Conservation (phyloP, 2,329 filamentous ascomycete genomes). For the Microsporum ferrugineum region DNA sequence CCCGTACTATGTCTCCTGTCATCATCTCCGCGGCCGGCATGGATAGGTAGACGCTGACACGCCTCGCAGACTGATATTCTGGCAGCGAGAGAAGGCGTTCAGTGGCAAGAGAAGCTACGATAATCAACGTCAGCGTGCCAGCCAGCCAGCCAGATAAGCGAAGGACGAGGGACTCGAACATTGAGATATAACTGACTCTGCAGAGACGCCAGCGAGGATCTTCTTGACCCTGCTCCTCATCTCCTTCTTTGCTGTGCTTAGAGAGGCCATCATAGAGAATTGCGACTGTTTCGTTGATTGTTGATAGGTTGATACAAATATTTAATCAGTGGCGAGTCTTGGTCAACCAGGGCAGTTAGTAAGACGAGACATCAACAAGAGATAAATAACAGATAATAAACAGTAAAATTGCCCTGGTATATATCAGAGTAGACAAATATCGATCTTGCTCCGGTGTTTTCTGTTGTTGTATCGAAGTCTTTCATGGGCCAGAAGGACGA, state of each 20-base stretch:
- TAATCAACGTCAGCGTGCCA: slow-evolving; percentile 16
- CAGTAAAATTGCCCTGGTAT: background rate
- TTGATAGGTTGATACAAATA: background rate
- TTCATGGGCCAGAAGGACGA: background rate
- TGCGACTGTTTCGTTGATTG: background rate
- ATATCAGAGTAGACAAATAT: no score
- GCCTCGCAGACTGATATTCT: slow-evolving; percentile 62
- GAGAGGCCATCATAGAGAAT: slow-evolving; percentile 30
- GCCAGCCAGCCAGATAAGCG: background rate
- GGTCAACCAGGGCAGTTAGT: background rate
- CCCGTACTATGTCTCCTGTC: slow-evolving; percentile 67
- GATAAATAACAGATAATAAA: background rate
- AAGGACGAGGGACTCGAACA: slow-evolving; percentile 44
- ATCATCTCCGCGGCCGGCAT: slow-evolving; percentile 85
- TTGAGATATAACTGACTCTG: slow-evolving; percentile 54
- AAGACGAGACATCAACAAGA: background rate
- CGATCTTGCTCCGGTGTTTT: background rate
- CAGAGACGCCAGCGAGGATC: slow-evolving; percentile 49
- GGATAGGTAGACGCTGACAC: slow-evolving; percentile 78
- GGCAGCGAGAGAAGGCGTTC: slow-evolving; percentile 53
- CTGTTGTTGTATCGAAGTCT: background rate
- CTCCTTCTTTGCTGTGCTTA: slow-evolving; percentile 62
- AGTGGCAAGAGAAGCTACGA: slow-evolving; percentile 53
- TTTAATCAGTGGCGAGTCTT: background rate
- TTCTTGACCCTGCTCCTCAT: slow-evolving; percentile 60